Percentiles rank a stretch among this genome's conserved stretches.
phyloP scores from a whole-genome alignment of 257 asterid genomes.

The Mentha longifolia region DNA sequence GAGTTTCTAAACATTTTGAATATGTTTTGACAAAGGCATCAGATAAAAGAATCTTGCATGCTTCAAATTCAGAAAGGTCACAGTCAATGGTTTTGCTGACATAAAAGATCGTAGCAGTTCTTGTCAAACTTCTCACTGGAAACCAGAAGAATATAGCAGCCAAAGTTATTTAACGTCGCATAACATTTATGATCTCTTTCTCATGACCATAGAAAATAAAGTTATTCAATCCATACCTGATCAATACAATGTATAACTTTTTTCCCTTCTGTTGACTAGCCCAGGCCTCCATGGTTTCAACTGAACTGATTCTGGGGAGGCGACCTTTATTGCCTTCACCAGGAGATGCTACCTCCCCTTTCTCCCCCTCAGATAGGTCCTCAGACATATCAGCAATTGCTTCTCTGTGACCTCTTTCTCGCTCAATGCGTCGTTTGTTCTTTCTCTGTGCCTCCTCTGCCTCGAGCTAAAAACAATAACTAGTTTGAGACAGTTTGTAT shows the following conservation, averaged over 20 bases:
- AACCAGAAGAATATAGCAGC: too few species aligned
- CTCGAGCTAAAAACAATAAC: constrained; percentile 59
- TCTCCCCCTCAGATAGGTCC: constrained; percentile 72
- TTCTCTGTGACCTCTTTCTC: constrained; percentile 86
- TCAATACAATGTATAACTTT: too few species aligned
- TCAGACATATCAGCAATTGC: constrained; percentile 98
- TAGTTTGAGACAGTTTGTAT: not conserved
- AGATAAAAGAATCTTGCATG: constrained; percentile 14
- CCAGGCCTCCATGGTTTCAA: too few species aligned
- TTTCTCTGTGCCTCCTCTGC: constrained; percentile 78
- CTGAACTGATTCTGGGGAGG: constrained; percentile 77
- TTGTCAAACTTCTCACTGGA: not conserved
- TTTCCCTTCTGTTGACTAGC: too few species aligned
- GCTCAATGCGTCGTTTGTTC: constrained; percentile 80
- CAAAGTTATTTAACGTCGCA: too few species aligned
- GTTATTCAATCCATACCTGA: too few species aligned
- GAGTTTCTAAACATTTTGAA: not conserved
- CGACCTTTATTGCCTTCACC: constrained; percentile 72
- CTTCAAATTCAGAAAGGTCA: constrained; percentile 4
- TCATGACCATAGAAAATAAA: not conserved
- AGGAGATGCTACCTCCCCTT: constrained; percentile 66
- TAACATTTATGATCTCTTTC: too few species aligned
- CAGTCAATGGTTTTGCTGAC: constrained; percentile 10
- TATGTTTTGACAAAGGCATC: not conserved
- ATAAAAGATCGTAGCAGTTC: constrained; percentile 1